A percentile compares a stretch with the other conserved stretches of the same genome.
These are phyloP conservation scores for Seiridium unicorne DNA, from an alignment of 2,329 filamentous ascomycete genomes.

Conservation along the genomic window DNA sequence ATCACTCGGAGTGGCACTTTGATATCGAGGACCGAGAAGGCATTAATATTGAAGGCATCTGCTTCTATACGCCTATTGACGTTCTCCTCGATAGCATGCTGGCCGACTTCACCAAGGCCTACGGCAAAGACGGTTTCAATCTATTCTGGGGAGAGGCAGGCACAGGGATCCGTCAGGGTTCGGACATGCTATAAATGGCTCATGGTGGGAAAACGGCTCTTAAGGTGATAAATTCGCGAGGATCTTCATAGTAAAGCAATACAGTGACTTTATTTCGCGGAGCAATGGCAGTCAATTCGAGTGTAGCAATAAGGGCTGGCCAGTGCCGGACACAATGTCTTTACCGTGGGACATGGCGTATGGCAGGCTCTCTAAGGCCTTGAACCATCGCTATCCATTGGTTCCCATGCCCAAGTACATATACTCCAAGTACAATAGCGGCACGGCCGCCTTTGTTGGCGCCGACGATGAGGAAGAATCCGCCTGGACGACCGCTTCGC, in stretches of 20 bases:
- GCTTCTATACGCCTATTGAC: neutral
- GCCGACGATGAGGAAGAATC: neutral
- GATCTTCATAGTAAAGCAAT: no score
- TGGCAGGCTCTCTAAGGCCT: conserved; percentile 27
- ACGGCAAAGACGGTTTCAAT: neutral
- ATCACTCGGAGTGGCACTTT: no score
- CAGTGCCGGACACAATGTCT: conserved; percentile 39
- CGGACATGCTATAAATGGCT: no score
- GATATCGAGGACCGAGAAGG: neutral
- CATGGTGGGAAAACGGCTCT: no score
- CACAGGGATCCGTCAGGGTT: neutral
- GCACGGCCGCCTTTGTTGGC: neutral
- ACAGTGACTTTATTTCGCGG: no score
- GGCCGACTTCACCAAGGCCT: neutral
- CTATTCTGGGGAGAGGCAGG: neutral
- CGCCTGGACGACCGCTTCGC: no score
- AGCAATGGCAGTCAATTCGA: no score
- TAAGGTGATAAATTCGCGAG: no score
- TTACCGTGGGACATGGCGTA: conserved; percentile 44
- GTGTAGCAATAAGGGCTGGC: conserved; percentile 33
- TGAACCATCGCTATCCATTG: conserved; percentile 35
- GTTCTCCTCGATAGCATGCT: neutral
- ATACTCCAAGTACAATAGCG: conserved; percentile 25
- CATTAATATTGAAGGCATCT: neutral
- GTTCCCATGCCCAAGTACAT: conserved; percentile 41